These are phyloP conservation scores for Aspergillus udagawae DNA, from an alignment of 2,329 filamentous ascomycete species.

Conservation along the genomic window DNA sequence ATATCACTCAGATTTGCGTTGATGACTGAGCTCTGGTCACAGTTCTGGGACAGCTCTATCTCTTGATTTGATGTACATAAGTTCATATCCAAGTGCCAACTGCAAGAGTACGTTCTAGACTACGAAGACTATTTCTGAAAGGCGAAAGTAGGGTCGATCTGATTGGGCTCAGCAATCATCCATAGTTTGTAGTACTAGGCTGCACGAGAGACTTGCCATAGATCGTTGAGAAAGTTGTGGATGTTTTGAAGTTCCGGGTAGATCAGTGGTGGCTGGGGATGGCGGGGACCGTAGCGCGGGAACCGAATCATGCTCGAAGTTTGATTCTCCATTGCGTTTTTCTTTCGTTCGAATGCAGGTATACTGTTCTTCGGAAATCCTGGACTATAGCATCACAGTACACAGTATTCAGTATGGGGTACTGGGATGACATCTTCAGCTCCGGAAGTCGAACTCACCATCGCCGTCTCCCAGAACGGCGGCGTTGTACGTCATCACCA, in stretches of 20 bases:
- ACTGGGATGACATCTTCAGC: slow-evolving; percentile 35
- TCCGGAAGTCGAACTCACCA: slow-evolving; percentile 20
- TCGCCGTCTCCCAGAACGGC: slow-evolving; percentile 35
- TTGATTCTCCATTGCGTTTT: background rate
- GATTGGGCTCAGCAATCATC: background rate
- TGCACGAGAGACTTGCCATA: too few species aligned
- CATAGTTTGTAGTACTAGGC: background rate
- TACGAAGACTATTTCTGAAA: slow-evolving; percentile 3
- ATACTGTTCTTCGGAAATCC: background rate
- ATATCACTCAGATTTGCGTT: slow-evolving; percentile 8
- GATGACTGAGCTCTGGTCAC: slow-evolving; percentile 11
- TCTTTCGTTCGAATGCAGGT: background rate
- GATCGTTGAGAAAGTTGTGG: too few species aligned
- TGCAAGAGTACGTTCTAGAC: slow-evolving; percentile 23
- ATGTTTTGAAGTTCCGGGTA: background rate
- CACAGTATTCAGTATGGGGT: slow-evolving; percentile 28
- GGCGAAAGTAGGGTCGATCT: background rate
- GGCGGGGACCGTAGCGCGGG: background rate
- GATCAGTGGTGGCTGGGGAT: background rate
- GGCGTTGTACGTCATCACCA: slow-evolving; percentile 37
- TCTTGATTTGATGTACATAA: slow-evolving; percentile 36
- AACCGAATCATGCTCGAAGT: background rate
- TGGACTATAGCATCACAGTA: background rate
- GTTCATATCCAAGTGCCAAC: slow-evolving; percentile 19
- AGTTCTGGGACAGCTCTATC: slow-evolving; percentile 14